phyloP scores from a whole-genome alignment of 139 green algal species.

The Nannochloris sp. region DNA sequence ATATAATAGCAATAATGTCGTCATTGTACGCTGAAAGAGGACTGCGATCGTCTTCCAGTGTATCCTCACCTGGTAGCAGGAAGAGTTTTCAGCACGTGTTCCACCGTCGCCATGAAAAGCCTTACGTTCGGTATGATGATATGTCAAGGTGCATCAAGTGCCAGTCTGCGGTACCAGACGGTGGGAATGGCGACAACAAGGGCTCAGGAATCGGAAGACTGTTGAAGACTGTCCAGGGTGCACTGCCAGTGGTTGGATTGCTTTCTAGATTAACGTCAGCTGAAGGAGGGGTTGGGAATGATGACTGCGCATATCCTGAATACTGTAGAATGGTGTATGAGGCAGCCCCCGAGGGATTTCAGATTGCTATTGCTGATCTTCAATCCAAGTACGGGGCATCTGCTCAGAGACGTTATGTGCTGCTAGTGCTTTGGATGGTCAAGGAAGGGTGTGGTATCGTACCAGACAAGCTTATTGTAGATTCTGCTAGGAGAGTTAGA shows the following conservation, averaged over 20 bases:
- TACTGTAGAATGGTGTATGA: constrained; percentile 51
- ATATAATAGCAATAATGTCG: no score
- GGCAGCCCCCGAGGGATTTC: constrained; percentile 24
- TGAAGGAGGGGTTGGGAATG: constrained; percentile 64
- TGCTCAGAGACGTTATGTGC: constrained; percentile 43
- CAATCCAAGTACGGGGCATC: constrained; percentile 50
- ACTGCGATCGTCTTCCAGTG: neutral
- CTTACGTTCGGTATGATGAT: neutral
- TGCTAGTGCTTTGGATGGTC: constrained; percentile 63
- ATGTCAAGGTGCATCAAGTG: neutral
- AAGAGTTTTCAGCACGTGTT: no score
- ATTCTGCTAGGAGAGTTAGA: constrained; percentile 38
- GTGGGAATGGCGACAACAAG: constrained; percentile 8
- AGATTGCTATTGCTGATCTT: constrained; percentile 37
- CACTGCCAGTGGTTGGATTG: constrained; percentile 63
- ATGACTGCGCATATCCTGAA: constrained; percentile 65
- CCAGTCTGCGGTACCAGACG: neutral
- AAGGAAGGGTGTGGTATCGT: constrained; percentile 47
- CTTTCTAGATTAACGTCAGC: constrained; percentile 49
- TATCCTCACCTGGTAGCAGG: neutral
- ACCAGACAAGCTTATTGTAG: constrained; percentile 46
- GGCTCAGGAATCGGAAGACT: constrained; percentile 33
- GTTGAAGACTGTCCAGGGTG: constrained; percentile 51
- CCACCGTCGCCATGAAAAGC: no score
- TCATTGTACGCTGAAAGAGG: no score